A percentile compares a stretch with the other conserved stretches of the same genome.
phyloP scores from a whole-genome alignment of 129 eudicot species.

The Dittrichia graveolens region DNA sequence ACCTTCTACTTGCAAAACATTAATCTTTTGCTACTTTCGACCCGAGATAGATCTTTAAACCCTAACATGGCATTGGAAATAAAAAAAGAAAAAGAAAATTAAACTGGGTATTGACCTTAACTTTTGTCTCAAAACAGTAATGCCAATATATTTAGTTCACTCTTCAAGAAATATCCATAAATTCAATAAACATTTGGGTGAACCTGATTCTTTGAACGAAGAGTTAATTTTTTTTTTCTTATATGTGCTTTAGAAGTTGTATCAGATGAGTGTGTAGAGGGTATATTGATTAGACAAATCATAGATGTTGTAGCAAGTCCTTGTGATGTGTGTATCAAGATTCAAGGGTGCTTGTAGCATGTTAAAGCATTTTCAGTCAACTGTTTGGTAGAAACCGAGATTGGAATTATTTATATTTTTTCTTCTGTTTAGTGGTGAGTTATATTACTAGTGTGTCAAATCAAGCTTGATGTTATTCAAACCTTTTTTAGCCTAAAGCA shows the following conservation, averaged over 20 bases:
- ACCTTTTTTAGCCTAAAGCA: background rate
- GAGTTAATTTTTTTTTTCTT: background rate
- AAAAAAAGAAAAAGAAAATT: no score
- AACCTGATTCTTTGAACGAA: background rate
- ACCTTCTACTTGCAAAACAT: no score
- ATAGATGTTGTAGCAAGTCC: constrained; percentile 1
- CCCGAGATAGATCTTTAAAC: no score
- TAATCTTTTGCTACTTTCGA: no score
- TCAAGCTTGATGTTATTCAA: background rate
- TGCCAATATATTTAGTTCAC: no score
- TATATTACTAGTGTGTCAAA: background rate
- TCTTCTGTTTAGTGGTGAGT: background rate
- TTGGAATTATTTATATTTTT: background rate
- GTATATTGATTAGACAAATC: background rate
- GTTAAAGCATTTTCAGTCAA: background rate
- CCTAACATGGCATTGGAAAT: no score
- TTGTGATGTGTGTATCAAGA: background rate
- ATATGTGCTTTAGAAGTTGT: background rate
- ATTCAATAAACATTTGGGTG: no score
- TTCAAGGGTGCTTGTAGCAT: background rate
- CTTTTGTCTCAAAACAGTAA: no score
- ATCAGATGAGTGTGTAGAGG: background rate
- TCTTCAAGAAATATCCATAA: no score
- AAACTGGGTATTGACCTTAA: no score
- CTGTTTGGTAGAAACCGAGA: background rate